These are phyloP conservation scores for Jacaranda copaia DNA, from an alignment of 257 asterid species.

Conservation along the genomic window DNA sequence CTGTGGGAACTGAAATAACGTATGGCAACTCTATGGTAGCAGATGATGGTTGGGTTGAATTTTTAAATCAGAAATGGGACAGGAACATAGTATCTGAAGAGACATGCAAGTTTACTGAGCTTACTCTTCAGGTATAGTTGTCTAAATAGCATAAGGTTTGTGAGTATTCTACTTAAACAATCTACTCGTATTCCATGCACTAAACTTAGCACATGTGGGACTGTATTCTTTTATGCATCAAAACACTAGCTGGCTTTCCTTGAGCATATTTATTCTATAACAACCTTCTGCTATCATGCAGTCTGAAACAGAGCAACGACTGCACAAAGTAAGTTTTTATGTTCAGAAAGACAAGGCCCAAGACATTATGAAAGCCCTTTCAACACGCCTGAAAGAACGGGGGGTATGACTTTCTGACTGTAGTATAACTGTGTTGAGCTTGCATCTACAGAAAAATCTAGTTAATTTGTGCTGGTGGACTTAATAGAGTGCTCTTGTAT, in stretches of 20 bases:
- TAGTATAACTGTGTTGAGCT: slow-evolving; percentile 21
- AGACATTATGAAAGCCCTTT: slow-evolving; percentile 65
- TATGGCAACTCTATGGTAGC: slow-evolving; percentile 96
- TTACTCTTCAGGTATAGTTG: slow-evolving; percentile 78
- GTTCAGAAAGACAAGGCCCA: slow-evolving; percentile 83
- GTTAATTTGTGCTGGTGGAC: slow-evolving; percentile 21
- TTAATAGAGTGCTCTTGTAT: background rate
- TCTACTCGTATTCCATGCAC: background rate
- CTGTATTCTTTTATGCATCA: slow-evolving; percentile 1
- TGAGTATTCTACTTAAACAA: background rate
- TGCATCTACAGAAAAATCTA: slow-evolving; percentile 25
- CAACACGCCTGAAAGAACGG: slow-evolving; percentile 58
- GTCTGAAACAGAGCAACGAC: slow-evolving; percentile 97
- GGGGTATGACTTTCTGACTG: slow-evolving; percentile 70
- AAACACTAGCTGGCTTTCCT: slow-evolving; percentile 18
- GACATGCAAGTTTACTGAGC: slow-evolving; percentile 77
- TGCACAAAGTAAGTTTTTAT: slow-evolving; percentile 93
- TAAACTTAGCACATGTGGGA: slow-evolving; percentile 24
- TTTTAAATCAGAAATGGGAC: slow-evolving; percentile 93
- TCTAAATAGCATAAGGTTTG: slow-evolving; percentile 22
- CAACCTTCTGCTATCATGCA: slow-evolving; percentile 50
- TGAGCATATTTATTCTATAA: slow-evolving; percentile 31
- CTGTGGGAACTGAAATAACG: slow-evolving; percentile 98
- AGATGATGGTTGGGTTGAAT: slow-evolving; percentile 91
- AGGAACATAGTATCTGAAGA: slow-evolving; percentile 77